phyloP scores from a whole-genome alignment of 2,329 filamentous ascomycete genomes.

The Pseudopyricularia javanii region DNA sequence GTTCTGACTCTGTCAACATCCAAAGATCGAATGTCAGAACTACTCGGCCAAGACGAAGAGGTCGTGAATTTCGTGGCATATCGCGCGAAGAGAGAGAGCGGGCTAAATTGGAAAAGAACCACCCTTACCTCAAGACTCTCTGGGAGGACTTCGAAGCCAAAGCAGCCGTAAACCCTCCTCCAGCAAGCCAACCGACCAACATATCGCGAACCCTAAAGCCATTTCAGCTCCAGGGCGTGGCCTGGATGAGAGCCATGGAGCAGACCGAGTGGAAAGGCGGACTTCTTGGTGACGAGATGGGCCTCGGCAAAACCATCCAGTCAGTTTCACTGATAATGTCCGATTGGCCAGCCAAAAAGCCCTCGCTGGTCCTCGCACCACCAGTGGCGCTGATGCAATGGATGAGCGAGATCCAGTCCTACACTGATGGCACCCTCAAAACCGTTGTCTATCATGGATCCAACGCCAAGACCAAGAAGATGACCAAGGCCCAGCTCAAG shows the following conservation, averaged over 20 bases:
- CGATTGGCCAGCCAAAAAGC: slow-evolving; percentile 73
- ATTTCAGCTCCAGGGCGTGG: slow-evolving; percentile 85
- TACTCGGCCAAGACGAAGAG: background rate
- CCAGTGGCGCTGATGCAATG: slow-evolving; percentile 95
- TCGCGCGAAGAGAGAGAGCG: slow-evolving; percentile 33
- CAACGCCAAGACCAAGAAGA: slow-evolving; percentile 68
- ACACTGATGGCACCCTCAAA: slow-evolving; percentile 82
- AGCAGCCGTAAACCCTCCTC: slow-evolving; percentile 48
- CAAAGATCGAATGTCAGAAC: background rate
- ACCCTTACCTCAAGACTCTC: slow-evolving; percentile 73
- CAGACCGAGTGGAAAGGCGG: slow-evolving; percentile 76
- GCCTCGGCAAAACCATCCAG: slow-evolving; percentile 96
- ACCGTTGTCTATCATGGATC: slow-evolving; percentile 86
- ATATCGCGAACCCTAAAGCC: slow-evolving; percentile 81
- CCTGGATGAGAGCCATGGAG: slow-evolving; percentile 93
- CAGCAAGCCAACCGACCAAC: slow-evolving; percentile 57
- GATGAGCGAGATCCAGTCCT: slow-evolving; percentile 66
- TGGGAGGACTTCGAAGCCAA: slow-evolving; percentile 65
- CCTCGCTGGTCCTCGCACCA: slow-evolving; percentile 79
- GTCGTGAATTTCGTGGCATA: background rate
- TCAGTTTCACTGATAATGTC: slow-evolving; percentile 98
- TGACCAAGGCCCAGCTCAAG: slow-evolving; percentile 63
- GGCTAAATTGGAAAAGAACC: slow-evolving; percentile 56
- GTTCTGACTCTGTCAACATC: too few species aligned
- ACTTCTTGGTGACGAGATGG: slow-evolving; percentile 94